These are phyloP conservation scores for Pseudogymnoascus sp. DNA, from an alignment of 2,329 filamentous ascomycete species.

Conservation along the genomic window DNA sequence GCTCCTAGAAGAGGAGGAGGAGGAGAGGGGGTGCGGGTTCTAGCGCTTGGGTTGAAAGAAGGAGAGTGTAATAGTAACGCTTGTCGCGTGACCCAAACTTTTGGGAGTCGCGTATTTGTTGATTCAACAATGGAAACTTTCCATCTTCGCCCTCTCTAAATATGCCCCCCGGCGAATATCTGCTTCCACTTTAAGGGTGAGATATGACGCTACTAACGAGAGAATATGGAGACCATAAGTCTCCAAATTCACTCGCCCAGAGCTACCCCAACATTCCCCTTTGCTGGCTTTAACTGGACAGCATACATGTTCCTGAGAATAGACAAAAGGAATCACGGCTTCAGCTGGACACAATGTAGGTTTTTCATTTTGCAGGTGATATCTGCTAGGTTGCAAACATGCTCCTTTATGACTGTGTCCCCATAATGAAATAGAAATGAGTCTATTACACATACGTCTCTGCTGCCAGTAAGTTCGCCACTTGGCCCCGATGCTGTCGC, in stretches of 20 bases:
- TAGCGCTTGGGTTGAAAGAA: not conserved
- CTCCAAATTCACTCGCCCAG: not conserved
- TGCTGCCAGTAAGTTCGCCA: not conserved
- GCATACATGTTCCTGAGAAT: not conserved
- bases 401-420: not conserved
- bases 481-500: not conserved
- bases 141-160: not conserved
- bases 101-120: not conserved
- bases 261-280: not conserved
- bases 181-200: not conserved
- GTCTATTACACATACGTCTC: not conserved
- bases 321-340: not conserved
- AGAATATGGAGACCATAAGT: not conserved
- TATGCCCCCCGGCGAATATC: not conserved
- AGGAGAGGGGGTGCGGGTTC: no score
- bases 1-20: no score
- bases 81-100: not conserved
- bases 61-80: not conserved
- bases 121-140: not conserved
- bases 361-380: not conserved
- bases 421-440: not conserved
- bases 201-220: not conserved
- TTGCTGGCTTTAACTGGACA: not conserved
- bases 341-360: not conserved
- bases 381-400: not conserved